These are phyloP conservation scores for Kazachstania psychrophila DNA, from an alignment of 805 yeast genomes.

Conservation along the genomic window DNA sequence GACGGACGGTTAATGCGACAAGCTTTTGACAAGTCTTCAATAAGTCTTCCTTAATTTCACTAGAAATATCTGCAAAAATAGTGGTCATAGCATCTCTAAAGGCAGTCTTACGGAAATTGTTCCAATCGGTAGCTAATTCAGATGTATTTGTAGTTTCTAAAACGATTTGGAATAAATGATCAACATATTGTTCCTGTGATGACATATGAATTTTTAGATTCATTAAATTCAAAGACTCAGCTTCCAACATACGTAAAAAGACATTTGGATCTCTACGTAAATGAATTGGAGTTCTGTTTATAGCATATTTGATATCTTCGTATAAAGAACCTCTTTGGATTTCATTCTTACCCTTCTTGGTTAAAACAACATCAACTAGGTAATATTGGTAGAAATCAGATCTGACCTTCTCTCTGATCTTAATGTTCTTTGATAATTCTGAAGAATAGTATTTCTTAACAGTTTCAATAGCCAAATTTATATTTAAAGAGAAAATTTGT, in stretches of 20 bases:
- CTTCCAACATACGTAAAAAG: constrained; percentile 82
- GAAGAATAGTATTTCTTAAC: constrained; percentile 69
- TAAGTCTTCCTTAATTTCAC: constrained; percentile 75
- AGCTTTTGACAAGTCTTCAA: constrained; percentile 66
- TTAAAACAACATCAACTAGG: constrained; percentile 59
- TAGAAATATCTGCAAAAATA: constrained; percentile 55
- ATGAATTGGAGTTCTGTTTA: constrained; percentile 68
- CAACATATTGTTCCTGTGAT: constrained; percentile 32
- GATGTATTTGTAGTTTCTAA: constrained; percentile 72
- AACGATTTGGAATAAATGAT: constrained; percentile 42
- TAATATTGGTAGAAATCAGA: constrained; percentile 55
- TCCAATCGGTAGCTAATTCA: constrained; percentile 73
- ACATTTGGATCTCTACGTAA: constrained; percentile 68
- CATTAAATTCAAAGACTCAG: constrained; percentile 71
- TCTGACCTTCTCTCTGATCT: constrained; percentile 62
- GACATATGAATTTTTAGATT: constrained; percentile 49
- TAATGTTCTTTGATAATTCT: constrained; percentile 72
- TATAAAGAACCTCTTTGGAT: constrained; percentile 75
- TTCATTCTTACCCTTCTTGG: constrained; percentile 72
- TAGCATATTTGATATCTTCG: constrained; percentile 86
- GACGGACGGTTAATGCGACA: constrained; percentile 61
- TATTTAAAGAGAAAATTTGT: constrained; percentile 39
- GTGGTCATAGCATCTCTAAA: constrained; percentile 59
- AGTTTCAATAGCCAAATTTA: constrained; percentile 57
- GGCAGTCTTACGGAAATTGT: constrained; percentile 57